Percentiles rank a stretch among this genome's conserved stretches.
phyloP scores from a whole-genome alignment of 257 asterid genomes.

The Ophiorrhiza pumila region DNA sequence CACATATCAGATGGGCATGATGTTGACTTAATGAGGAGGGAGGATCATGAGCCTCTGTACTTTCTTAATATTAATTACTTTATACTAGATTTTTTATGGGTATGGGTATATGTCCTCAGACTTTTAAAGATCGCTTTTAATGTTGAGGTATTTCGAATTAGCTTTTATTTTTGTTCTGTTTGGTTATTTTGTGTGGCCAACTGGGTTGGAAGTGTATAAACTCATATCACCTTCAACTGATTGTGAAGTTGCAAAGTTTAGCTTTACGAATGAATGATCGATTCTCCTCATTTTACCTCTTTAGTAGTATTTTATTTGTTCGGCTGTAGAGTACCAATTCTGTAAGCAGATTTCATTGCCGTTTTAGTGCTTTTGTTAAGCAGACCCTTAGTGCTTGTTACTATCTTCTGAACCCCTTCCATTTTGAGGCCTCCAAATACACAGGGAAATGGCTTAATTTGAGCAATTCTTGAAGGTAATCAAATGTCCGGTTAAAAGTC shows the following conservation, averaged over 20 bases:
- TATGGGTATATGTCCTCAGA: constrained; percentile 17
- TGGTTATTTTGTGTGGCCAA: constrained; percentile 12
- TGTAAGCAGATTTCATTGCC: neutral
- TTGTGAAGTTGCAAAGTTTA: constrained; percentile 15
- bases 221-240: constrained; percentile 6
- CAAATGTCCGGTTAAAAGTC: too few species aligned
- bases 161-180: too few species aligned
- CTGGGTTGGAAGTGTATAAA: constrained; percentile 20
- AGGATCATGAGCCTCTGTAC: constrained; percentile 17
- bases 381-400: too few species aligned
- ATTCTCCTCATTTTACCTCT: constrained; percentile 6
- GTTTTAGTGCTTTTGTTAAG: neutral
- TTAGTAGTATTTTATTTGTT: neutral
- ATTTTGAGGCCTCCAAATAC: too few species aligned
- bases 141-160: neutral
- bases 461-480: too few species aligned
- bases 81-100: constrained; percentile 22
- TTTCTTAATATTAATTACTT: neutral
- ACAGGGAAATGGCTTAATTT: too few species aligned
- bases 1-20: neutral
- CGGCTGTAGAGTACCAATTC: neutral
- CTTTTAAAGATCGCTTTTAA: constrained; percentile 2
- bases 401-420: too few species aligned
- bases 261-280: constrained; percentile 1
- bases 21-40: constrained; percentile 13